Conservation (phyloP, 371 early-diverging fungal species). For the Rhizopus arrhizus region DNA sequence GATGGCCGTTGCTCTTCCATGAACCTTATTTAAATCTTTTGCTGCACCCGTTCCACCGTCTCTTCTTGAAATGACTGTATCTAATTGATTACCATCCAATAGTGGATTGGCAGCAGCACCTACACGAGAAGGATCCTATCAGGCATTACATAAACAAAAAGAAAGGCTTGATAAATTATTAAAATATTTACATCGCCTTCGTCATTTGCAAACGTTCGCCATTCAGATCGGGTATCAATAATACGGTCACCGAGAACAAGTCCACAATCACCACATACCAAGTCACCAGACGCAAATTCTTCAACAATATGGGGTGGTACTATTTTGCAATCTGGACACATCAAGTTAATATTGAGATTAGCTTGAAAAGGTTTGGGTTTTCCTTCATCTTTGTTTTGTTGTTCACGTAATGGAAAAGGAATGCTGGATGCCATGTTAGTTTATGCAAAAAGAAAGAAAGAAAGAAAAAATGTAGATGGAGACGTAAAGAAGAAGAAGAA, state of each 20-base stretch:
- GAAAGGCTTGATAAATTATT: conserved; percentile 6
- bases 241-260: conserved; percentile 95
- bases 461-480: too few relatives aligned
- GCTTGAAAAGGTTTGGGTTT: conserved; percentile 42
- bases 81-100: conserved; percentile 86
- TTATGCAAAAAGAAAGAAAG: background rate
- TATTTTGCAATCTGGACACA: conserved; percentile 84
- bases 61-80: conserved; percentile 84
- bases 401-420: conserved; percentile 40
- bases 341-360: conserved; percentile 66
- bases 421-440: conserved; percentile 33
- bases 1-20: conserved; percentile 71
- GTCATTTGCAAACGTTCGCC: conserved; percentile 98
- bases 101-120: conserved; percentile 94
- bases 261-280: conserved; percentile 98
- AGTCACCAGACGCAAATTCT: conserved; percentile 90
- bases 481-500: too few relatives aligned
- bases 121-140: conserved; percentile 96
- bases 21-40: conserved; percentile 74
- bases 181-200: conserved; percentile 70
- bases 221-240: conserved; percentile 98
- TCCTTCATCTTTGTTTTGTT: conserved; percentile 29
- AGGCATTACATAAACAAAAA: too few relatives aligned
- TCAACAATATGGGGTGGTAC: conserved; percentile 95
- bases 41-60: conserved; percentile 84